Base-by-base conservation (phyloP, 225 moss, liverwort and hornwort species). In the Physcomitrium patens region DNA sequence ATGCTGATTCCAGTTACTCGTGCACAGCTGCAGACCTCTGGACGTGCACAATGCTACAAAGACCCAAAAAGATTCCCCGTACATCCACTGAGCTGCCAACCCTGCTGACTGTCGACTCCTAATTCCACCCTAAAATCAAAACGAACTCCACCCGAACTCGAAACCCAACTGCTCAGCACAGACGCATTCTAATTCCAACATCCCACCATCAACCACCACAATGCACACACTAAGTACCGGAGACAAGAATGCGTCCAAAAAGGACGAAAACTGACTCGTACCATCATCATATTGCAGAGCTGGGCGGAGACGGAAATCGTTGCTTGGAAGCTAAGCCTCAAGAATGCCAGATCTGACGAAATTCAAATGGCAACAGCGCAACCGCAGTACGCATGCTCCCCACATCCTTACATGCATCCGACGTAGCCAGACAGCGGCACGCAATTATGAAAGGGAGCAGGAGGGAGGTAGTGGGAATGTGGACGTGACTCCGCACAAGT, bases 361-460 rank as follows among this genome's bases (percentile, higher is more conserved):
- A 28, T 17, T 22, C 63, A 22, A 37, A 73, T n/a, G 9, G 22
- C 17, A 13, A 14, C 13, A 62, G 10, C 26, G 51, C 31, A 17
- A 12, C 5, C 26, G 3, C 23, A 28, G 28, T 51, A 51, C 67
- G 27, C 50, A n/a, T 71, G 17, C 59, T 3, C 10, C 10, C 45
- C 26, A 43, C 68, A 68, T 71, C 60, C 19, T 49, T 3, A 31
- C 15, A 22, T 37, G 31, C 42, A 26, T 16, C 24, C 10, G 5
- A n/a, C 3, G 20, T 22, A 20, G 69, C 18, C 31, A 54, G 71
- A 71, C 26, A 24, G 1, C 1, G 52, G 50, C 51, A 76, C 68
- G 60, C 22, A 23, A 60, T 76, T 23, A 76, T 76, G 68, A 76
- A 60, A 68, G 42, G 42, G 20, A 51, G 48, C 49, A 41, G 37